Evolutionary conservation across 2,329 filamentous ascomycete genomes (phyloP).

Genomic region (Dactylellina parvicollis): DNA sequence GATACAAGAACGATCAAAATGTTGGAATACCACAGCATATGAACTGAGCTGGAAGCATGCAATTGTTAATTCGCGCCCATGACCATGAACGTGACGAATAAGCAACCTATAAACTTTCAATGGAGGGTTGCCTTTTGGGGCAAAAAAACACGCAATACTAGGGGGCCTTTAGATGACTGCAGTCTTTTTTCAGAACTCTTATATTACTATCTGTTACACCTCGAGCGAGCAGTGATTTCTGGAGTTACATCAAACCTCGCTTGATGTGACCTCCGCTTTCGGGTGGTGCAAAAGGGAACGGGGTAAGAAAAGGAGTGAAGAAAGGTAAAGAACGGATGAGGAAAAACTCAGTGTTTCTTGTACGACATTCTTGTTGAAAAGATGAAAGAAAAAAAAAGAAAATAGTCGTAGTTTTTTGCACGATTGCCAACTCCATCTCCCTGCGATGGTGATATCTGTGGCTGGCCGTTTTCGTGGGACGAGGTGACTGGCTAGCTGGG

Average conservation of each 20-base stretch:
- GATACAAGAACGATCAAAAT: neutral
- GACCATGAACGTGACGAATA: neutral
- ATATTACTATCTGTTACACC: neutral
- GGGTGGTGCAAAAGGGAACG: slow-evolving; percentile 29
- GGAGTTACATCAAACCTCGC: slow-evolving; percentile 40
- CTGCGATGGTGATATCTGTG: slow-evolving; percentile 14
- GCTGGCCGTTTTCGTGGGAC: slow-evolving; percentile 54
- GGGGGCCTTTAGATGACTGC: neutral
- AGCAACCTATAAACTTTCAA: too few species aligned
- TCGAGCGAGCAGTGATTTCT: neutral
- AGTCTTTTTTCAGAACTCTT: neutral
- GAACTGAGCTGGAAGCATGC: slow-evolving; percentile 19
- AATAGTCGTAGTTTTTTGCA: too few species aligned
- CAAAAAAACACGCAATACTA: slow-evolving; percentile 17
- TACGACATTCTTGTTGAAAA: slow-evolving; percentile 1
- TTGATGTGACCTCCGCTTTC: slow-evolving; percentile 47
- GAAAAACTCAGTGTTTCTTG: slow-evolving; percentile 49
- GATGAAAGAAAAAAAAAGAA: neutral
- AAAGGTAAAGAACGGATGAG: neutral
- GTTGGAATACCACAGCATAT: slow-evolving; percentile 35
- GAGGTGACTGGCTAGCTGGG: slow-evolving; percentile 24
- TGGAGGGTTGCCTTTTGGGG: neutral
- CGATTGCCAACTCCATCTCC: neutral
- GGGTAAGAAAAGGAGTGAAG: neutral
- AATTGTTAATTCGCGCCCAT: neutral